A percentile compares a stretch with the other conserved stretches of the same genome.
Evolutionary conservation across 768 basidiomycete genomes (phyloP).

Genomic region (Calocybe indica): DNA sequence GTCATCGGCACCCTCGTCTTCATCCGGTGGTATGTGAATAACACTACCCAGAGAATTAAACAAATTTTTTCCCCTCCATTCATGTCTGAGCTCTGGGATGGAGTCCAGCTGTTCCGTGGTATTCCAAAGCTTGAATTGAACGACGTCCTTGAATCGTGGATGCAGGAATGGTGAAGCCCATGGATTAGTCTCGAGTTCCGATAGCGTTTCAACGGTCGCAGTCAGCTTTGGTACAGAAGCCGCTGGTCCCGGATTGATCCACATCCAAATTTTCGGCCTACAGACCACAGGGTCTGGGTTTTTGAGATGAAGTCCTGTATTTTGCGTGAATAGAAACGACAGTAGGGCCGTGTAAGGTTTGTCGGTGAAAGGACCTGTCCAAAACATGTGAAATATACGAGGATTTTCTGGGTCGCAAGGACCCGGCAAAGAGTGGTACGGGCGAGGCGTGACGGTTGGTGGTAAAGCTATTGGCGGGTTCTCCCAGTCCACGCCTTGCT

Average conservation of each 20-base stretch:
- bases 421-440: slow-evolving; percentile 44
- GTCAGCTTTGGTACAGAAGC: slow-evolving; percentile 82
- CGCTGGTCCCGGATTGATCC: slow-evolving; percentile 98
- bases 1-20: slow-evolving; percentile 11
- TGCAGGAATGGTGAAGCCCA: slow-evolving; percentile 97
- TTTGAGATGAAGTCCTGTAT: slow-evolving; percentile 70
- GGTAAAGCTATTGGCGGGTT: slow-evolving; percentile 17
- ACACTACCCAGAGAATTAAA: slow-evolving; percentile 87
- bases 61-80: slow-evolving; percentile 81
- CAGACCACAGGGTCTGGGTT: slow-evolving; percentile 53
- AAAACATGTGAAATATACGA: slow-evolving; percentile 97
- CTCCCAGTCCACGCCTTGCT: slow-evolving; percentile 60
- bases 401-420: slow-evolving; percentile 84
- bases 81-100: slow-evolving; percentile 80
- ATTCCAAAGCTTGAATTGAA: slow-evolving; percentile 97
- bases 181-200: slow-evolving; percentile 74
- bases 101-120: slow-evolving; percentile 96
- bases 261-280: slow-evolving; percentile 92
- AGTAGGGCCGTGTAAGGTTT: slow-evolving; percentile 95
- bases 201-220: slow-evolving; percentile 79
- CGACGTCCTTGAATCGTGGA: slow-evolving; percentile 83
- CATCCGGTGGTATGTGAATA: slow-evolving; percentile 53
- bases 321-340: slow-evolving; percentile 95
- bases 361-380: slow-evolving; percentile 98
- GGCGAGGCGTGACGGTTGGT: slow-evolving; percentile 10